phyloP scores from a whole-genome alignment of 805 yeast genomes.

The Peterozyma xylosa region DNA sequence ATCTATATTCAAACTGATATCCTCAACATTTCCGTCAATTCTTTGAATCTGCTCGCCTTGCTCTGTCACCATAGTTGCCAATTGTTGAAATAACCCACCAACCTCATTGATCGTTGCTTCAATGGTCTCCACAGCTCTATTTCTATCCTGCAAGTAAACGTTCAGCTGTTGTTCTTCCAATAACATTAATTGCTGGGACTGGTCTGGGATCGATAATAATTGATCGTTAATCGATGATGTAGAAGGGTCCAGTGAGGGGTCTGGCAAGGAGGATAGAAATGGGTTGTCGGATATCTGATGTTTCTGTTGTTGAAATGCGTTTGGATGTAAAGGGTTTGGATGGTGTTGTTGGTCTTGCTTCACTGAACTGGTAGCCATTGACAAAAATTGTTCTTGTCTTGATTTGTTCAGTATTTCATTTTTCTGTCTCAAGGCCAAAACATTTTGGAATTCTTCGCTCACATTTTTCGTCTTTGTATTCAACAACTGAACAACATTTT shows the following conservation, averaged over 20 bases:
- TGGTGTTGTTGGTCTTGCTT: conserved; percentile 16
- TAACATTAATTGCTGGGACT: conserved; percentile 73
- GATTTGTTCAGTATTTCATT: conserved; percentile 74
- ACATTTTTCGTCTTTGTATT: conserved; percentile 89
- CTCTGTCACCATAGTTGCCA: conserved; percentile 96
- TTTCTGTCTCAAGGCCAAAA: conserved; percentile 80
- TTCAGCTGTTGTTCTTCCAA: conserved; percentile 75
- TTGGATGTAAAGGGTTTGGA: no score
- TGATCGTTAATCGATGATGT: conserved; percentile 32
- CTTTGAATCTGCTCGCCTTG: conserved; percentile 95
- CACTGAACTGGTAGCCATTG: conserved; percentile 30
- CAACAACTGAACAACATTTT: conserved; percentile 78
- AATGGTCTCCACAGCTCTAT: conserved; percentile 88
- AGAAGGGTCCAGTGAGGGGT: conserved; percentile 12
- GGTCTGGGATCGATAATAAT: conserved; percentile 70
- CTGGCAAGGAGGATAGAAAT: conserved; percentile 20
- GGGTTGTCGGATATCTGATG: conserved; percentile 29
- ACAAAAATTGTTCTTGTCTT: conserved; percentile 78
- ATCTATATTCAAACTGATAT: conserved; percentile 76
- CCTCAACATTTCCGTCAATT: conserved; percentile 92
- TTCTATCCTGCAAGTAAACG: conserved; percentile 73
- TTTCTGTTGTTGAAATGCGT: conserved; percentile 19
- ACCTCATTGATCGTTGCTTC: conserved; percentile 97
- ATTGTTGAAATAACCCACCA: conserved; percentile 87
- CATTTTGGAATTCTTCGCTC: conserved; percentile 84